A percentile compares a stretch with the other conserved stretches of the same genome.
These are phyloP conservation scores for Bullera alba DNA, from an alignment of 768 basidiomycete genomes.

Conservation along the genomic window DNA sequence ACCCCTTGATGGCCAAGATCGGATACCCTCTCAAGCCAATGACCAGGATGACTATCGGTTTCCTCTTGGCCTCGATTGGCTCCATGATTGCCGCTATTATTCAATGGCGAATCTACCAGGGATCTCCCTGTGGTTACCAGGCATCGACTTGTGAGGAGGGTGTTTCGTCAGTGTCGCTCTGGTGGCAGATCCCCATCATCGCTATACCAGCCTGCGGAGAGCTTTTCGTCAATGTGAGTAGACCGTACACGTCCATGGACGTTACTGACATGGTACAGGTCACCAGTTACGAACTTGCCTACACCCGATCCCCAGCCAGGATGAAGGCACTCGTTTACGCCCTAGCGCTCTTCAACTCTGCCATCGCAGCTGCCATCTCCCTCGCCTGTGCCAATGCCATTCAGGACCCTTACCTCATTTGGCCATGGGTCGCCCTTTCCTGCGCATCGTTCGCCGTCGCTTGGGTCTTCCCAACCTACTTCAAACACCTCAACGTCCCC, in stretches of 20 bases:
- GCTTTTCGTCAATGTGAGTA: conserved; percentile 2
- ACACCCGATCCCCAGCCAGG: conserved; percentile 42
- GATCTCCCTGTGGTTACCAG: conserved; percentile 40
- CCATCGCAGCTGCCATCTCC: conserved; percentile 38
- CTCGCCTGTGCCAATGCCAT: conserved; percentile 38
- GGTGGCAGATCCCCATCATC: conserved; percentile 39
- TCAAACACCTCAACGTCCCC: conserved; percentile 38
- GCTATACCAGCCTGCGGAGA: conserved; percentile 12
- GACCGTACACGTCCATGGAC: too few relatives aligned
- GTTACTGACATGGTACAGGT: too few relatives aligned
- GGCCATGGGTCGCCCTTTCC: conserved; percentile 34
- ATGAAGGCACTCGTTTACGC: conserved; percentile 47
- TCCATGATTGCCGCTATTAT: conserved; percentile 43
- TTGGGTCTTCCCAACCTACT: conserved; percentile 34
- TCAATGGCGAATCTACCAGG: conserved; percentile 42
- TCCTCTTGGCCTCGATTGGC: conserved; percentile 18
- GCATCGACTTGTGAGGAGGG: conserved; percentile 35
- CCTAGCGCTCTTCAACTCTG: conserved; percentile 35
- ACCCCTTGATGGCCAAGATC: conserved; percentile 30
- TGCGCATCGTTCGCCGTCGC: conserved; percentile 25
- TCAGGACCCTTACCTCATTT: conserved; percentile 44
- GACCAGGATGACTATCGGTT: conserved; percentile 33
- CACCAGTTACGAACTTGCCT: conserved; percentile 45
- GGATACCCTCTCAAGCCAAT: conserved; percentile 38
- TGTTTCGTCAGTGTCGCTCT: conserved; percentile 28